phyloP scores from a whole-genome alignment of 2,329 filamentous ascomycete species.

The Ophiostoma piceae region DNA sequence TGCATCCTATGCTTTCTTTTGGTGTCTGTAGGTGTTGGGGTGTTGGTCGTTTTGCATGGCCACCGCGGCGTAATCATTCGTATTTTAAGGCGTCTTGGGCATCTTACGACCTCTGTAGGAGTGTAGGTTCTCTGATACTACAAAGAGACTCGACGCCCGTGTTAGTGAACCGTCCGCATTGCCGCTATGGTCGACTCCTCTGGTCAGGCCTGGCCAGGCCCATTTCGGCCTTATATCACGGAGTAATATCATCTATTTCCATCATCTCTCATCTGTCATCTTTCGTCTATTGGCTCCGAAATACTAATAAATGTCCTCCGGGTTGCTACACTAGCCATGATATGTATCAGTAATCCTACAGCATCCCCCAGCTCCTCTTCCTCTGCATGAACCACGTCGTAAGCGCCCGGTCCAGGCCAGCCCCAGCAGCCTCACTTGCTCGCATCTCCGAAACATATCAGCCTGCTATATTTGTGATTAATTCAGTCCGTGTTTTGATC shows the following conservation, averaged over 20 bases:
- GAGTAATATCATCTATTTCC: background rate
- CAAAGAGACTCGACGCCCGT: no score
- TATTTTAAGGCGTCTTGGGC: background rate
- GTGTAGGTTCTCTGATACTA: no score
- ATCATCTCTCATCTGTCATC: background rate
- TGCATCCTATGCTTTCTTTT: constrained; percentile 9
- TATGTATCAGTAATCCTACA: background rate
- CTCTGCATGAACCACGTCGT: background rate
- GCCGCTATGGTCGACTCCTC: background rate
- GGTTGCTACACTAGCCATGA: background rate
- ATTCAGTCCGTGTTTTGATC: background rate
- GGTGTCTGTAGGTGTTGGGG: background rate
- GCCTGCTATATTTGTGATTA: no score
- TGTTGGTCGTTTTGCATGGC: background rate
- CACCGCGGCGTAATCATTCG: background rate
- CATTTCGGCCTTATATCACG: background rate
- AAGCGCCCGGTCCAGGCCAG: background rate
- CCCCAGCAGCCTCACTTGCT: background rate
- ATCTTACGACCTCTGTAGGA: no score
- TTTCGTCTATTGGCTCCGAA: background rate
- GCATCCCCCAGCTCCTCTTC: background rate
- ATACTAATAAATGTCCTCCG: background rate
- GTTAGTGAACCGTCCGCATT: background rate
- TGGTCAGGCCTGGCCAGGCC: background rate
- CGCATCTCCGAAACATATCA: background rate